Conservation (phyloP, 257 asterid species). For the Capsicum baccatum region DNA sequence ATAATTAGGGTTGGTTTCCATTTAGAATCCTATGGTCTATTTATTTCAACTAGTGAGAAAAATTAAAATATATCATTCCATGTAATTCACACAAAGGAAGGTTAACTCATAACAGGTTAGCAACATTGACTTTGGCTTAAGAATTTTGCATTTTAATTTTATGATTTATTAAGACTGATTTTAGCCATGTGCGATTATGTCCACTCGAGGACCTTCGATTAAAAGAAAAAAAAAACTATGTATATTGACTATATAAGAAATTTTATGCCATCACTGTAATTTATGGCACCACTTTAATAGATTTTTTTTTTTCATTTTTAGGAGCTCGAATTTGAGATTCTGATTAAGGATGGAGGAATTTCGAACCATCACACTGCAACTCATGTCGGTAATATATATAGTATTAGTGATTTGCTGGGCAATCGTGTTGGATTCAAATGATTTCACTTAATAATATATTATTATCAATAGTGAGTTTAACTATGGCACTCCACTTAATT, state of each 20-base stretch:
- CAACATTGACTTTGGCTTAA: neutral
- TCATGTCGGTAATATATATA: neutral
- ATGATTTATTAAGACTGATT: no score
- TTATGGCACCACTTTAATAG: no score
- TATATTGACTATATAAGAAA: no score
- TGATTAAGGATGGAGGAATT: no score
- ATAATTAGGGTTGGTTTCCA: neutral
- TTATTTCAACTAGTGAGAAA: neutral
- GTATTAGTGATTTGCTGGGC: neutral
- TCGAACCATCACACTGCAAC: no score
- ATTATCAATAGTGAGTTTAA: neutral
- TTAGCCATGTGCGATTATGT: no score
- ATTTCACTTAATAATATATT: neutral
- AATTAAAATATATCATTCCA: neutral
- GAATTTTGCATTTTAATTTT: neutral
- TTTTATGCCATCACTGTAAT: no score
- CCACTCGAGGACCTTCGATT: no score
- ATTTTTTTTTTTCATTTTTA: no score
- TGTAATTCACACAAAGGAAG: neutral
- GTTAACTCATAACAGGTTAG: neutral
- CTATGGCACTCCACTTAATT: neutral
- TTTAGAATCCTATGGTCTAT: constrained; percentile 21
- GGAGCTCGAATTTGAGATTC: no score
- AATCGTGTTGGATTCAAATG: neutral
- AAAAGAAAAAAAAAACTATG: no score